phyloP scores from a whole-genome alignment of 352 stramenopile species.

The Pythium angustatum region DNA sequence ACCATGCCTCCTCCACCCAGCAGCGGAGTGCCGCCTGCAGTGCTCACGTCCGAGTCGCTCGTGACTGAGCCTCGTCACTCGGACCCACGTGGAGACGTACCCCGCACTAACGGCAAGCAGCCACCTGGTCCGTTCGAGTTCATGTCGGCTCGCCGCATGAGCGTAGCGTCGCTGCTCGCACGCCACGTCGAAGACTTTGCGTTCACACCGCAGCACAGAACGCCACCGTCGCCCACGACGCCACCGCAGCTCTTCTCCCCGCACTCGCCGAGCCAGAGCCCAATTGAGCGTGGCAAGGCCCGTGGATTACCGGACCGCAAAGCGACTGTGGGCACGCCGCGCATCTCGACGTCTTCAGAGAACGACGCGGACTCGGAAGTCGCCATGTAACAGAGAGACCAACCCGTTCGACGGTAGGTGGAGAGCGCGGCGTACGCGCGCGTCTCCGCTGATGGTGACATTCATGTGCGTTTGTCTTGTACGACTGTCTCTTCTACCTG shows the following conservation, averaged over 20 bases:
- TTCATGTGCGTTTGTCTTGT: too few species aligned
- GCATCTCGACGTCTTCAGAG: neutral
- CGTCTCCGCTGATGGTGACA: too few species aligned
- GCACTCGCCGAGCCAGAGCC: constrained; percentile 5
- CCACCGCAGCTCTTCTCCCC: constrained; percentile 11
- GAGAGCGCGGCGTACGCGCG: neutral
- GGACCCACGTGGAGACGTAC: neutral
- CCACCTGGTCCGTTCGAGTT: neutral
- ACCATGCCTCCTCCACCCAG: constrained; percentile 3
- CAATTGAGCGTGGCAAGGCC: neutral
- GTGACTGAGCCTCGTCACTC: neutral
- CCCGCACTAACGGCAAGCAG: neutral
- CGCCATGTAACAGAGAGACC: too few species aligned
- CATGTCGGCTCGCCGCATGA: constrained; percentile 1
- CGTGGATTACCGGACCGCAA: neutral
- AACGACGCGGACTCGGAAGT: neutral
- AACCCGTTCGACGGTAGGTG: too few species aligned
- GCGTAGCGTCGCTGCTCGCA: constrained; percentile 2
- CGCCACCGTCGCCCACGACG: constrained; percentile 1
- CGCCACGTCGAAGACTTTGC: constrained; percentile 4
- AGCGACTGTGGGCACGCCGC: neutral
- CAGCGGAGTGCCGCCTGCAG: too few species aligned
- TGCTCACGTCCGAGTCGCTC: neutral
- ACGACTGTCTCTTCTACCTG: too few species aligned
- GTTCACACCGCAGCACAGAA: neutral